These are phyloP conservation scores for Westerdykella sp. DNA, from an alignment of 2,329 filamentous ascomycete genomes.

Conservation along the genomic window DNA sequence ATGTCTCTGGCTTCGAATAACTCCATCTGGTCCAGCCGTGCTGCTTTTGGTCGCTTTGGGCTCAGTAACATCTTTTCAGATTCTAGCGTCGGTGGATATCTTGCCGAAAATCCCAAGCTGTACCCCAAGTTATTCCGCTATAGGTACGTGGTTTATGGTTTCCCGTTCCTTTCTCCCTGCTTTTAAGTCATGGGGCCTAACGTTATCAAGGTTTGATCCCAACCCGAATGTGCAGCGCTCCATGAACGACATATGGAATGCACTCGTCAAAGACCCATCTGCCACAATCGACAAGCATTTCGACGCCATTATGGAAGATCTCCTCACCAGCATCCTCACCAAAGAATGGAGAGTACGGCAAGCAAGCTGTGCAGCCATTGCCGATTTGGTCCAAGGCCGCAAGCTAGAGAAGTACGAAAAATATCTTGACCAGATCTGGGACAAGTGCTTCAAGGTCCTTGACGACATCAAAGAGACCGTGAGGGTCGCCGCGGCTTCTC, in stretches of 20 bases:
- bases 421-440: slow-evolving; percentile 81
- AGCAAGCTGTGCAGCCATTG: slow-evolving; percentile 84
- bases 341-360: slow-evolving; percentile 91
- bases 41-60: slow-evolving; percentile 90
- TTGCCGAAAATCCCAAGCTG: slow-evolving; percentile 81
- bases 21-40: slow-evolving; percentile 93
- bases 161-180: not conserved
- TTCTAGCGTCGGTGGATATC: slow-evolving; percentile 60
- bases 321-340: slow-evolving; percentile 78
- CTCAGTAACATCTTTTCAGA: slow-evolving; percentile 88
- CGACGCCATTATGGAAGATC: slow-evolving; percentile 79
- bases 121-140: slow-evolving; percentile 95
- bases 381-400: slow-evolving; percentile 78
- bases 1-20: slow-evolving; percentile 97
- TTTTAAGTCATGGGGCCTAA: slow-evolving; percentile 9
- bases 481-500: slow-evolving; percentile 67
- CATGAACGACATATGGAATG: slow-evolving; percentile 98
- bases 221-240: slow-evolving; percentile 87
- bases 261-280: slow-evolving; percentile 82
- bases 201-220: slow-evolving; percentile 64
- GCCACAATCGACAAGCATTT: slow-evolving; percentile 74
- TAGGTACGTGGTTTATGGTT: slow-evolving; percentile 38
- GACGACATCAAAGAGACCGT: slow-evolving; percentile 96
- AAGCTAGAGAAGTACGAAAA: slow-evolving; percentile 64
- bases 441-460: slow-evolving; percentile 77